Base-by-base conservation (phyloP, 345 rosid genomes). In the Aquilaria malaccensis region DNA sequence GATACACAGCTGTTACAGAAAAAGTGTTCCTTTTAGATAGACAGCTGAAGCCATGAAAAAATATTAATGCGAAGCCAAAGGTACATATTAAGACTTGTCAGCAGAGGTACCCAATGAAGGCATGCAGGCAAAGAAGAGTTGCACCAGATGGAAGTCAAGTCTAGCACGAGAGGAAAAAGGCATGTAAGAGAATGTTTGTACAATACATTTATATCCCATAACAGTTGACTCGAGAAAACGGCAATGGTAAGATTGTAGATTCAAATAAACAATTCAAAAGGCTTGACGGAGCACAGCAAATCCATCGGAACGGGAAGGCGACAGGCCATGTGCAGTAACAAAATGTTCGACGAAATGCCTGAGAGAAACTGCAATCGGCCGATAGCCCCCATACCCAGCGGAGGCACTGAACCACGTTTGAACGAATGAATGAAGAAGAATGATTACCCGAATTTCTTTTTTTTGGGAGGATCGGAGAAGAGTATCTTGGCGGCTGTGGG, bases 131-230 rank as follows among this genome's bases (percentile, higher is more conserved):
- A 93, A 89, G 79, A 89, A 89, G 71, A 93, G 81, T 52, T 93
- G 94, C 70, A 93, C 97, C 71, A 87, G 84, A 81, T 93, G 98
- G 74, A 91, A 89, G 67, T 89, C 98, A 53, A 88, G 11, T 84
- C 97, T 94, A 88, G 55, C 61, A 81, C 41, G 63, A 70, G 43
- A 1, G 5, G 62, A 79, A 33, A 45, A 62, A 62, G 37, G 50
- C 11, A 30, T 33, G 67, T 75, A 45, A 77, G 71, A 60, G 56
- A 41, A 55, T 37, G 43, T 9, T 37, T 37, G 43, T 37, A 37
- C 7, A 37, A 37, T 37, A 37, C 43, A 37, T 4, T 4, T 37
- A 9, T 37, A 37, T 4, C 43, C 43, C 43, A 37, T 37, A 37
- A 37, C 5, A 37, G 7, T 37, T 37, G 43, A 3, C 43, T 4